Evolutionary conservation across 176 grass and related monocot species (phyloP), one percentile per base, ranked within the genome.

Genomic region (Urochloa ruziziensis): DNA sequence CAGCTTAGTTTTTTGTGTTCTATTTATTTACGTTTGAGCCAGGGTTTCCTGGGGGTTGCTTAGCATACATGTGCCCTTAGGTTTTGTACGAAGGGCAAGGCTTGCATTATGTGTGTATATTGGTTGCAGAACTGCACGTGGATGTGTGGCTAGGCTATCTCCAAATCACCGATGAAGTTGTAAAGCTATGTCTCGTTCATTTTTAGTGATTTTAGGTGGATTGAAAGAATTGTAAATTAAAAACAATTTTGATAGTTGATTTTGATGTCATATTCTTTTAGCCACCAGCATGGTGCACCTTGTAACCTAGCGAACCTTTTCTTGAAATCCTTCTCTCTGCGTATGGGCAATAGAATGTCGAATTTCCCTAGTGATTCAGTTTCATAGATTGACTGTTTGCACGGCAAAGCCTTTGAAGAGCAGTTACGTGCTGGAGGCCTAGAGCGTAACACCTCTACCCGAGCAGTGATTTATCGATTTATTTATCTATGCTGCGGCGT

Each of bases 181-280:
- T 86, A 90, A 86, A 90, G 79, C 40, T 60, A 69, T 47, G 27
- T 46, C 62, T 14, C 8, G 53, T 80, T 68, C 25, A 3, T 3
- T 86, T 90, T 86, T 90, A 79, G 78, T 59, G 47, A 48, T 80
- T 80, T 79, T 90, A 83, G 83, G 40, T 70, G 84, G 69, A 53
- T 84, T 35, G 62, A 80, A 58, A 40, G n/a, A 90, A 30, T 39
- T 90, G 88, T 90, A 90, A 86, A 90, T 73, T 73, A 24, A 78
- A 43, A 71, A 19, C 79, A 90, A 86, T 90, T 90, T 90, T 90
- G 83, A 67, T 90, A 75, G 14, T 28, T 65, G 27, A 65, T 57
- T 72, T 63, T 85, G 54, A n/a, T 82, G 1, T 25, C 7, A 21
- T 34, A 42, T 57, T 58, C n/a, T 4, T 80, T 43, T 78, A 62